phyloP scores from a whole-genome alignment of 768 basidiomycete species.

The Suillus bovinus region DNA sequence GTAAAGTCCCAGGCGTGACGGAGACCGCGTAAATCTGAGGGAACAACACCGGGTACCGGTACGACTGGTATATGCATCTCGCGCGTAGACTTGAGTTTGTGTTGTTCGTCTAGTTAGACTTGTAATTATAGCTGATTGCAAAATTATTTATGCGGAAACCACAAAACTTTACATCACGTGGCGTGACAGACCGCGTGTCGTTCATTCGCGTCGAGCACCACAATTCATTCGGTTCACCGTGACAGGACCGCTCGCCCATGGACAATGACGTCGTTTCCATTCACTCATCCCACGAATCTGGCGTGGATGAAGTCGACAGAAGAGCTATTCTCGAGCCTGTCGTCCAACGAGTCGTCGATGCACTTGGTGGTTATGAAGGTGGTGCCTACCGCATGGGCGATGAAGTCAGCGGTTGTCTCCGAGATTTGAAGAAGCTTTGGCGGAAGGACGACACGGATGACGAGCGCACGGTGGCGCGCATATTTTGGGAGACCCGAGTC shows the following conservation, averaged over 20 bases:
- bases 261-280: slow-evolving; percentile 37
- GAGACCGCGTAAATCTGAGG: not conserved
- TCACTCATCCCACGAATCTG: slow-evolving; percentile 28
- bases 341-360: slow-evolving; percentile 74
- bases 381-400: slow-evolving; percentile 76
- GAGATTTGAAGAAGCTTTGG: slow-evolving; percentile 96
- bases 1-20: not conserved
- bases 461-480: slow-evolving; percentile 91
- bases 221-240: not conserved
- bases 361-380: slow-evolving; percentile 74
- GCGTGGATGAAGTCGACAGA: slow-evolving; percentile 35
- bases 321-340: slow-evolving; percentile 65
- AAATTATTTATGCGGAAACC: too few species aligned
- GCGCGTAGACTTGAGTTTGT: not conserved
- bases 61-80: not conserved
- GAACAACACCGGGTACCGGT: not conserved
- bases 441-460: slow-evolving; percentile 96
- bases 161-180: too few species aligned
- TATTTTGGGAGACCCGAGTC: slow-evolving; percentile 87
- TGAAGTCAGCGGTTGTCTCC: slow-evolving; percentile 79
- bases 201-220: not conserved
- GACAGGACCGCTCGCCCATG: slow-evolving; percentile 17
- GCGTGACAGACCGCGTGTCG: slow-evolving; percentile 26
- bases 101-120: not conserved
- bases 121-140: too few species aligned